Evolutionary conservation across 2,329 filamentous ascomycete genomes (phyloP), one percentile per base, ranked within the genome.

Genomic region (Lachnellula hyalina): DNA sequence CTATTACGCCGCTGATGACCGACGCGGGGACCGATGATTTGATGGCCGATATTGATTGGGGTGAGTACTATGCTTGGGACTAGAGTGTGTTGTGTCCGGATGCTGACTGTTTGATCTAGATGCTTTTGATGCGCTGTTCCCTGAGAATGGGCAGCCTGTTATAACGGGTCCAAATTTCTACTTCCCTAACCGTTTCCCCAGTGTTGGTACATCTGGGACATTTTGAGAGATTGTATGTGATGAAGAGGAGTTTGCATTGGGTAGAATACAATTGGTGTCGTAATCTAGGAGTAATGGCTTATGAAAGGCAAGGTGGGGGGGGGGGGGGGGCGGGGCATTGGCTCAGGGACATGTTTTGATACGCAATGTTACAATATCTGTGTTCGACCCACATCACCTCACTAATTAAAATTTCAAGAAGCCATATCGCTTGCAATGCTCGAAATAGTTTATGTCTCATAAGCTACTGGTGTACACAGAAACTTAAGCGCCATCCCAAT

Each of bases 41-140:
- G 38, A 74, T 77, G 69, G 71, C 82, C 41, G 80, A 82, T 53
- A 81, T 87, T 59, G 83, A 88, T 61, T 87, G 84, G 84, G 84
- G 75, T 21, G 40, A 49, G 23, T 45, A 56, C 49, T 19, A 42
- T 34, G 17, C 51, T 49, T n/a, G 11, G 23, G 28, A 32, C 28
- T 32, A 9, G 7, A 9, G 28, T 32, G 28, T 12, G 28, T 32
- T 32, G 28, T 4, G 11, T 12, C 9, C 28, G 9, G 28, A 11
- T 32, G 44, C 48, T 53, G 35, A 56, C 12, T 28, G 42, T 11
- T 36, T 12, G 21, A 32, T 9, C 36, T 62, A 65, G 67, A 67
- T 48, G 66, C 62, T 34, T 68, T 68, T 44, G 67, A 69, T 62
- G 63, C 61, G 2, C 44, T 69, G 9, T 68, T 68, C 38, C 67